phyloP scores from a whole-genome alignment of 148 eudicot genomes.

The Amaranthus hypochondriacus region DNA sequence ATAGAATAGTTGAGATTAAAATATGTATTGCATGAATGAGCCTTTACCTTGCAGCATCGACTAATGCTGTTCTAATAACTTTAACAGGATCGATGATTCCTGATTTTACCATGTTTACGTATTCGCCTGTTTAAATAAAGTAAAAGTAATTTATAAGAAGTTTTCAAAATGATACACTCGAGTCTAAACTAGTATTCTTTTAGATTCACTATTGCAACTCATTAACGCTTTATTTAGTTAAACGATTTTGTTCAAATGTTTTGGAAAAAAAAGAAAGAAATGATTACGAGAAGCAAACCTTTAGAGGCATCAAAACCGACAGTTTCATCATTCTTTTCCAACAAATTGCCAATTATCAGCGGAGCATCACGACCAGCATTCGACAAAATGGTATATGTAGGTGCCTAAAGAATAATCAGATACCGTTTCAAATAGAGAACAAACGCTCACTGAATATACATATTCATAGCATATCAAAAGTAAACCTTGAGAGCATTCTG shows the following conservation, averaged over 20 bases:
- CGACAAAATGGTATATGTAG: constrained; percentile 65
- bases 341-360: constrained; percentile 71
- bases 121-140: constrained; percentile 44
- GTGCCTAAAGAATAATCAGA: constrained; percentile 46
- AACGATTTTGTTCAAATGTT: background rate
- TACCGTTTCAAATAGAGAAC: background rate
- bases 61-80: constrained; percentile 85
- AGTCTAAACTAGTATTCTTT: no score
- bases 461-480: constrained; percentile 1
- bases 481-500: constrained; percentile 83
- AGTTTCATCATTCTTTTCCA: constrained; percentile 73
- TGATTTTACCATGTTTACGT: constrained; percentile 80
- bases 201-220: no score
- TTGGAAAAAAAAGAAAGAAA: background rate
- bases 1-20: background rate
- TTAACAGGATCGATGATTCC: constrained; percentile 96
- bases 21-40: background rate
- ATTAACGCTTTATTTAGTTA: no score
- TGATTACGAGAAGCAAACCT: constrained; percentile 40
- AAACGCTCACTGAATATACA: background rate
- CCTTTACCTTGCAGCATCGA: constrained; percentile 91
- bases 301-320: constrained; percentile 88
- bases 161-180: no score
- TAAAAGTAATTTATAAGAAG: no score
- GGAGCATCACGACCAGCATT: constrained; percentile 92